A percentile compares a stretch with the other conserved stretches of the same genome.
Evolutionary conservation across 306 rosid genomes (phyloP).

Genomic region (Neltuma alba): DNA sequence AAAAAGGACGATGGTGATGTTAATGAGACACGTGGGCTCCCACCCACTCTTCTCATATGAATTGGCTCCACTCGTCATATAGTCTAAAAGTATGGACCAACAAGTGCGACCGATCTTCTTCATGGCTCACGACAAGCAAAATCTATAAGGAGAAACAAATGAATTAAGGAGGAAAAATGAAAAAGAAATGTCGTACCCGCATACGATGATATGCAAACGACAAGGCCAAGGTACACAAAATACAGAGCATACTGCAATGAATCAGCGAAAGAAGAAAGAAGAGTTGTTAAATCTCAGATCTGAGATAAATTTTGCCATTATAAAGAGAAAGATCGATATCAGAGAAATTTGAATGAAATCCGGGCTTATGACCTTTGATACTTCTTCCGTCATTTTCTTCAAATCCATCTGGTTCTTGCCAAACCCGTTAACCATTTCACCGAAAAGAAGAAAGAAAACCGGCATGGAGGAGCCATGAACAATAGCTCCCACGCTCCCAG

Average conservation of each 20-base stretch:
- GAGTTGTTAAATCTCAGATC: constrained; percentile 58
- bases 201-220: constrained; percentile 89
- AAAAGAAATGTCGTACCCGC: constrained; percentile 62
- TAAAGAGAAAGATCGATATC: background rate
- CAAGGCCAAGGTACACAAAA: constrained; percentile 90
- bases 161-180: background rate
- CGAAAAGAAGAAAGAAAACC: constrained; percentile 88
- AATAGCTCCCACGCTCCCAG: constrained; percentile 88
- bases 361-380: constrained; percentile 60
- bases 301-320: constrained; percentile 15
- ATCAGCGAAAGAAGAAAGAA: background rate
- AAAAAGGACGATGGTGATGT: constrained; percentile 37
- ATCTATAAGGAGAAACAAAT: background rate
- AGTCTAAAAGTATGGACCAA: constrained; percentile 41
- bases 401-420: constrained; percentile 89
- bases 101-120: constrained; percentile 32
- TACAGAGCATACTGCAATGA: constrained; percentile 88
- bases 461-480: constrained; percentile 99
- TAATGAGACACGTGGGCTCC: constrained; percentile 49
- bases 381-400: constrained; percentile 90
- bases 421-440: constrained; percentile 97
- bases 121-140: constrained; percentile 27
- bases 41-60: constrained; percentile 34
- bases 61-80: constrained; percentile 34
- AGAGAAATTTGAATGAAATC: background rate